Evolutionary conservation across 2,329 filamentous ascomycete genomes (phyloP).

Genomic region (Cercospora sojina): DNA sequence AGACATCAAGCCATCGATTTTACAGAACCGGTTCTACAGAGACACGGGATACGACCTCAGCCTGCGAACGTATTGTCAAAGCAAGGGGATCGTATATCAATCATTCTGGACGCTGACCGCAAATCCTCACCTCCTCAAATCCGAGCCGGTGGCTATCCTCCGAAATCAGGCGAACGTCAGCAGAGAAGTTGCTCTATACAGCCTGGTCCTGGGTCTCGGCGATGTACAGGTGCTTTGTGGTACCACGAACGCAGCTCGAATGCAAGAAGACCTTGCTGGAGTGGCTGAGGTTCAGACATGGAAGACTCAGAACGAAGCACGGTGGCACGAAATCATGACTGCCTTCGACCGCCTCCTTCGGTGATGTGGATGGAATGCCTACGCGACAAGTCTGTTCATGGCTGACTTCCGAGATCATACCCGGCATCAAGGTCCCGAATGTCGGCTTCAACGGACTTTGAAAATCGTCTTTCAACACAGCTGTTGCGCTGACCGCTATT

Average conservation of each 20-base stretch:
- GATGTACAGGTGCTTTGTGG: conserved; percentile 56
- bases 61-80: conserved; percentile 58
- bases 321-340: conserved; percentile 6
- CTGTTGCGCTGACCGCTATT: background rate
- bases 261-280: conserved; percentile 54
- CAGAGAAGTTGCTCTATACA: conserved; percentile 54
- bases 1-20: conserved; percentile 58
- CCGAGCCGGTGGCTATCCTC: conserved; percentile 51
- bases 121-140: conserved; percentile 54
- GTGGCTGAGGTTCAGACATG: conserved; percentile 33
- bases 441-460: background rate
- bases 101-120: conserved; percentile 63
- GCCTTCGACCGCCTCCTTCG: conserved; percentile 19
- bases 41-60: conserved; percentile 59
- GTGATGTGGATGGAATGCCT: conserved; percentile 2
- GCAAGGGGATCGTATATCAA: conserved; percentile 57
- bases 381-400: background rate
- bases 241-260: conserved; percentile 53
- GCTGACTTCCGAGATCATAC: background rate
- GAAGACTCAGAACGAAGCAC: conserved; percentile 6
- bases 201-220: conserved; percentile 55
- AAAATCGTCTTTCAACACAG: background rate
- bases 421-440: background rate
- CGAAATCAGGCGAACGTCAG: conserved; percentile 46
- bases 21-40: conserved; percentile 73